Evolutionary conservation across 2,329 filamentous ascomycete species (phyloP).

Genomic region (Fusarium sp.): DNA sequence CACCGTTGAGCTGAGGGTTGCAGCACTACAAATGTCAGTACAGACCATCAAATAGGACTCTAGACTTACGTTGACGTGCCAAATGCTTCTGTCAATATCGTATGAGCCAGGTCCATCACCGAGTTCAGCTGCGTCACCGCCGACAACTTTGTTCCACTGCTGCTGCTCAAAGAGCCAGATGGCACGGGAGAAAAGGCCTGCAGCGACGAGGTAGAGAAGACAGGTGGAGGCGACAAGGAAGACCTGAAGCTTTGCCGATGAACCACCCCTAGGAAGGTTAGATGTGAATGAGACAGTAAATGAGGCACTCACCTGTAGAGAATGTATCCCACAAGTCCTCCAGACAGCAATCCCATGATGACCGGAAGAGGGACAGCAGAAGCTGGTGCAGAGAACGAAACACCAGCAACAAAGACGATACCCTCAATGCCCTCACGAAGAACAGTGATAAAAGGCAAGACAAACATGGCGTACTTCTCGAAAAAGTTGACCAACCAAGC

Average conservation of each 20-base stretch:
- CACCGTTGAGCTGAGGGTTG: constrained; percentile 77
- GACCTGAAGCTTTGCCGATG: constrained; percentile 66
- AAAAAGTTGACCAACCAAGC: constrained; percentile 70
- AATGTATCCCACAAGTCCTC: constrained; percentile 74
- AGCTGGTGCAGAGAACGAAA: constrained; percentile 81
- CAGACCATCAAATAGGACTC: neutral
- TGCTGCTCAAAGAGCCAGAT: constrained; percentile 82
- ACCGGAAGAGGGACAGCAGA: constrained; percentile 83
- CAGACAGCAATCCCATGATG: constrained; percentile 76
- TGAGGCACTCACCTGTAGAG: constrained; percentile 75
- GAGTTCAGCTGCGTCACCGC: constrained; percentile 65
- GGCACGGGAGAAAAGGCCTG: constrained; percentile 81
- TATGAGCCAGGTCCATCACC: constrained; percentile 79
- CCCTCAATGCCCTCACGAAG: constrained; percentile 88
- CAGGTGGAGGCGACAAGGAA: constrained; percentile 88
- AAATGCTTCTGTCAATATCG: constrained; percentile 81
- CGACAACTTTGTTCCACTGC: constrained; percentile 74
- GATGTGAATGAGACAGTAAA: neutral
- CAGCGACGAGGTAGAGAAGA: constrained; percentile 85
- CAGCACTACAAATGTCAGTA: constrained; percentile 71
- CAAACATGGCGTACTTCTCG: constrained; percentile 89
- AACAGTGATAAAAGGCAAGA: constrained; percentile 87
- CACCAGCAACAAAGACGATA: constrained; percentile 89
- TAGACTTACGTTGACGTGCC: constrained; percentile 80
- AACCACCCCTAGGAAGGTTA: constrained; percentile 53